These are phyloP conservation scores for Rhodotorula sp. DNA, from an alignment of 1,284 basidiomycete species.

Conservation along the genomic window DNA sequence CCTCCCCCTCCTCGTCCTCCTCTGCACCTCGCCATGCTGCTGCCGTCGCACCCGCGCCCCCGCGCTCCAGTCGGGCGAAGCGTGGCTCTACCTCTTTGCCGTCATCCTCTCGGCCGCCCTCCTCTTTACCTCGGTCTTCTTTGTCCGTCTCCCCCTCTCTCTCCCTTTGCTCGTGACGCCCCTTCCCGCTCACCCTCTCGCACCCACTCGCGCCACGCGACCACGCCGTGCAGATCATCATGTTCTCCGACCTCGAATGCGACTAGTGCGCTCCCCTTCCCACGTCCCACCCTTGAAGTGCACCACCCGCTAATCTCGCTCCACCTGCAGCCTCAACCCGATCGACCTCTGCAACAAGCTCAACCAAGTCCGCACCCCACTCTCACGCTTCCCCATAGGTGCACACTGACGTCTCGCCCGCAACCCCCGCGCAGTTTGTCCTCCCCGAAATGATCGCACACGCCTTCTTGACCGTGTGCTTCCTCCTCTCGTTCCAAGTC, in stretches of 20 bases:
- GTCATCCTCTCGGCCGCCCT: constrained; percentile 57
- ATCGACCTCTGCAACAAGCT: constrained; percentile 99
- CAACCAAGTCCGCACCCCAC: constrained; percentile 70
- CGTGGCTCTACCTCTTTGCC: constrained; percentile 38
- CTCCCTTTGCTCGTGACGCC: not conserved
- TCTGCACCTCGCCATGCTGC: not conserved
- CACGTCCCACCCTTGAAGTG: no score
- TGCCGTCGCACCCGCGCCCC: no score
- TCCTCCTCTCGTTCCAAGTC: constrained; percentile 96
- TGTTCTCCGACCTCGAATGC: constrained; percentile 97
- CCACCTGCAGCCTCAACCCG: constrained; percentile 85
- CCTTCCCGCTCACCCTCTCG: no score
- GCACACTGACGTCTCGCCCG: not conserved
- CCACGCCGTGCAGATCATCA: constrained; percentile 76
- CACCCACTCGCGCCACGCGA: not conserved
- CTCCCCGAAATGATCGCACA: constrained; percentile 95
- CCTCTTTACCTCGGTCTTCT: constrained; percentile 97
- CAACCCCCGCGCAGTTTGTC: constrained; percentile 69
- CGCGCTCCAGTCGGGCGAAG: constrained; percentile 39
- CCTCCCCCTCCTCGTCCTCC: not conserved
- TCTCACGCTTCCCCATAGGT: not conserved
- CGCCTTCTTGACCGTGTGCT: constrained; percentile 76
- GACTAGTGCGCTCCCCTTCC: constrained; percentile 28
- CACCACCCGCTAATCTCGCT: not conserved
- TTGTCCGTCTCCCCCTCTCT: constrained; percentile 61